A percentile compares a stretch with the other conserved stretches of the same genome.
These are phyloP conservation scores for Nematocida sp. DNA, from an alignment of 371 early-diverging fungal species.

Conservation along the genomic window DNA sequence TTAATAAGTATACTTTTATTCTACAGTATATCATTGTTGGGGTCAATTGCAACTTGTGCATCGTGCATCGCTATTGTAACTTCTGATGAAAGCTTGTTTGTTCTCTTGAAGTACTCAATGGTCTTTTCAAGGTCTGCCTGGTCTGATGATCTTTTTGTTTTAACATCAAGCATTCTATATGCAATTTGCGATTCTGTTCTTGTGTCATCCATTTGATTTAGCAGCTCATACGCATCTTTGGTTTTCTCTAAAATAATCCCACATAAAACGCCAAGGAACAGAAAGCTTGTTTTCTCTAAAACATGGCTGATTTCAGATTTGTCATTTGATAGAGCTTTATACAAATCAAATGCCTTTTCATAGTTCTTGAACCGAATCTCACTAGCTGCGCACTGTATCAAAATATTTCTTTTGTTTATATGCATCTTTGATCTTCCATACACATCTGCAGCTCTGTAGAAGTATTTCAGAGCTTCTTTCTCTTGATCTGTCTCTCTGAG, in stretches of 20 bases:
- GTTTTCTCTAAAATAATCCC: constrained; percentile 43
- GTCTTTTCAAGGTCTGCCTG: constrained; percentile 43
- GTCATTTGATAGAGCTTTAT: constrained; percentile 34
- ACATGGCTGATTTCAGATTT: constrained; percentile 27
- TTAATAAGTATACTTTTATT: constrained; percentile 24
- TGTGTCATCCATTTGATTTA: constrained; percentile 51
- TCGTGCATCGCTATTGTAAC: constrained; percentile 29
- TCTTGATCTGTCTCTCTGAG: constrained; percentile 34
- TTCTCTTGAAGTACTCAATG: constrained; percentile 47
- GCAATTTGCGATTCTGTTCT: constrained; percentile 35
- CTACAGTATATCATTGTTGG: constrained; percentile 54
- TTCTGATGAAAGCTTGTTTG: constrained; percentile 36
- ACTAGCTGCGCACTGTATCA: constrained; percentile 41
- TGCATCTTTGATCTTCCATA: constrained; percentile 46
- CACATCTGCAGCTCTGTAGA: constrained; percentile 45
- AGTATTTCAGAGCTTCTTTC: constrained; percentile 38
- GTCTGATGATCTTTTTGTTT: constrained; percentile 2
- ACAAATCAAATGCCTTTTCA: constrained; percentile 48
- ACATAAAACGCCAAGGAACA: constrained; percentile 36
- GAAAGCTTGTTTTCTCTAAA: constrained; percentile 43
- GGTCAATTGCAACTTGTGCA: constrained; percentile 50
- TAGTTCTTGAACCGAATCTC: constrained; percentile 52
- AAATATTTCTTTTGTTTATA: constrained; percentile 47
- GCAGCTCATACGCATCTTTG: constrained; percentile 26
- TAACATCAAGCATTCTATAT: constrained; percentile 41